These are phyloP conservation scores for Cylindrotheca fusiformis DNA, from an alignment of 108 stramenopile genomes.

Conservation along the genomic window DNA sequence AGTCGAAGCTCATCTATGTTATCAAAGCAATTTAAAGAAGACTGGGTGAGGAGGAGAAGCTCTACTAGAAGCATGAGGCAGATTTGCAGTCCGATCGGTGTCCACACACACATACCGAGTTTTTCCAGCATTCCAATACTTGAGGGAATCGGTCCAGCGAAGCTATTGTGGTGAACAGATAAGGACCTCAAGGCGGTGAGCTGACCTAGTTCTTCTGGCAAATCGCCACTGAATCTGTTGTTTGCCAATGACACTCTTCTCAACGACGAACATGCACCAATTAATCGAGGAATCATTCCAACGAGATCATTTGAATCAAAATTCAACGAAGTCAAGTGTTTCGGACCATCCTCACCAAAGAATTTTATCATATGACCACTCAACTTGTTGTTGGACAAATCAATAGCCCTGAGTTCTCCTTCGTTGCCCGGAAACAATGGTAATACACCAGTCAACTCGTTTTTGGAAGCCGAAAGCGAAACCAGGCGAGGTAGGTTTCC, in stretches of 20 bases:
- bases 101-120: not conserved
- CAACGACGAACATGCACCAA: slow-evolving; percentile 21
- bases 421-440: slow-evolving; percentile 23
- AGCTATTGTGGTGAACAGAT: slow-evolving; percentile 20
- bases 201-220: slow-evolving; percentile 27
- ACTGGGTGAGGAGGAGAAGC: no score
- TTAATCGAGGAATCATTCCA: slow-evolving; percentile 34
- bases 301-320: slow-evolving; percentile 12
- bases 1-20: not conserved
- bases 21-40: not conserved
- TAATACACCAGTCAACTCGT: slow-evolving; percentile 33
- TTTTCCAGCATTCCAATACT: slow-evolving; percentile 9
- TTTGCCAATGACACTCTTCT: slow-evolving; percentile 25
- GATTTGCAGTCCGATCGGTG: not conserved
- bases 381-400: slow-evolving; percentile 20
- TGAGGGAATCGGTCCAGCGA: slow-evolving; percentile 39
- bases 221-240: slow-evolving; percentile 30
- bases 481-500: slow-evolving; percentile 18
- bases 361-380: slow-evolving; percentile 12
- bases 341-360: slow-evolving; percentile 9
- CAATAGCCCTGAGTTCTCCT: slow-evolving; percentile 17
- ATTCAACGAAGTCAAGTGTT: slow-evolving; percentile 11
- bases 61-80: no score
- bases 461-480: slow-evolving; percentile 47
- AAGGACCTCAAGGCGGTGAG: slow-evolving; percentile 28